Percentiles rank a stretch among this genome's conserved stretches.
Conservation (phyloP, 225 moss, liverwort and hornwort species). For the Neckera pumila region DNA sequence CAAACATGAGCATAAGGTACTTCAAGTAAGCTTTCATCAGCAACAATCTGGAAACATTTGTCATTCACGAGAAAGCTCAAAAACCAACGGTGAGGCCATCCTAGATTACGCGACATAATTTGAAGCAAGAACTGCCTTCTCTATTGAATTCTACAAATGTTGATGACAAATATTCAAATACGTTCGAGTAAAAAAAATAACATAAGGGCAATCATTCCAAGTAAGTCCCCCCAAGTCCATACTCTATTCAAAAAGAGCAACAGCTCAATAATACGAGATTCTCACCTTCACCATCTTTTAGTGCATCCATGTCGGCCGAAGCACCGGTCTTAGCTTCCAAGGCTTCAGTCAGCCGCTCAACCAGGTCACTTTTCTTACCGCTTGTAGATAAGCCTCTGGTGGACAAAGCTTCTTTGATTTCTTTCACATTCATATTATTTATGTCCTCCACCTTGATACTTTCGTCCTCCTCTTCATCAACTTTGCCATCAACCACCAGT, state of each 20-base stretch:
- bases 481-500: neutral
- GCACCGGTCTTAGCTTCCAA: constrained; percentile 1
- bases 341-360: constrained; percentile 20
- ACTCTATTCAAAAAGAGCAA: neutral
- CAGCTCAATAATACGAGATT: neutral
- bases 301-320: neutral
- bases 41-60: neutral
- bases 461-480: constrained; percentile 12
- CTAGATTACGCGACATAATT: neutral
- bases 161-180: neutral
- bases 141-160: neutral
- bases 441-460: constrained; percentile 52
- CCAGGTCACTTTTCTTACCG: constrained; percentile 51
- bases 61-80: neutral
- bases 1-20: neutral
- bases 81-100: neutral
- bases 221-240: neutral
- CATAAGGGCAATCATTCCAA: neutral
- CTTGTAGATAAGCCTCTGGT: constrained; percentile 29
- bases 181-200: neutral
- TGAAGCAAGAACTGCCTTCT: neutral
- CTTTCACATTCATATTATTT: constrained; percentile 35
- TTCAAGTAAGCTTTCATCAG: neutral
- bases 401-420: constrained; percentile 50
- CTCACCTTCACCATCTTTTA: constrained; percentile 20